phyloP scores from a whole-genome alignment of 805 yeast genomes.

The Candida dendrica region DNA sequence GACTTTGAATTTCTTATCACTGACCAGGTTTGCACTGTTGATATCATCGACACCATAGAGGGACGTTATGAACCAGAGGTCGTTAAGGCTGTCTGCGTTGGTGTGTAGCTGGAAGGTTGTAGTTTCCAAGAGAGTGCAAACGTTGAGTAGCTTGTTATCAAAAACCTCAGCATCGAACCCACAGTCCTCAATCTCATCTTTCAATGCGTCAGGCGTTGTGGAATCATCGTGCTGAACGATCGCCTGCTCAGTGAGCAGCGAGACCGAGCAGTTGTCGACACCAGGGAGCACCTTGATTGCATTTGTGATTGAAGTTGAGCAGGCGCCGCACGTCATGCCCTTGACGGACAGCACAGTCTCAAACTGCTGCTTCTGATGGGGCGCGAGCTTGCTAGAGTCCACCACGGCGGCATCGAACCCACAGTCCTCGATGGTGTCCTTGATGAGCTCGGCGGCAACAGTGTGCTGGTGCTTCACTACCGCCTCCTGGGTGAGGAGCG shows the following conservation, averaged over 20 bases:
- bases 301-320: conserved; percentile 60
- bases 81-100: too few species aligned
- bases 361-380: background rate
- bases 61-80: background rate
- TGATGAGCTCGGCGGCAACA: conserved; percentile 27
- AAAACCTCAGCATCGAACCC: conserved; percentile 55
- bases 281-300: conserved; percentile 44
- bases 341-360: conserved; percentile 15
- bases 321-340: conserved; percentile 94
- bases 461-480: conserved; percentile 38
- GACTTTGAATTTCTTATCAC: background rate
- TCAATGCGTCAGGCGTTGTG: conserved; percentile 27
- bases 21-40: background rate
- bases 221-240: conserved; percentile 37
- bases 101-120: background rate
- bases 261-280: conserved; percentile 51
- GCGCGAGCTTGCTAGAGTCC: background rate
- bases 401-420: conserved; percentile 36
- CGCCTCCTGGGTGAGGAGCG: conserved; percentile 74
- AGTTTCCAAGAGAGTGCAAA: background rate
- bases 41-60: background rate
- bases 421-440: conserved; percentile 59
- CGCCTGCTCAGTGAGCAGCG: conserved; percentile 74
- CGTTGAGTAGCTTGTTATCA: conserved; percentile 4
- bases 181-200: conserved; percentile 57